phyloP scores from a whole-genome alignment of 169 alveolate species.

The Plasmodium malariae region DNA sequence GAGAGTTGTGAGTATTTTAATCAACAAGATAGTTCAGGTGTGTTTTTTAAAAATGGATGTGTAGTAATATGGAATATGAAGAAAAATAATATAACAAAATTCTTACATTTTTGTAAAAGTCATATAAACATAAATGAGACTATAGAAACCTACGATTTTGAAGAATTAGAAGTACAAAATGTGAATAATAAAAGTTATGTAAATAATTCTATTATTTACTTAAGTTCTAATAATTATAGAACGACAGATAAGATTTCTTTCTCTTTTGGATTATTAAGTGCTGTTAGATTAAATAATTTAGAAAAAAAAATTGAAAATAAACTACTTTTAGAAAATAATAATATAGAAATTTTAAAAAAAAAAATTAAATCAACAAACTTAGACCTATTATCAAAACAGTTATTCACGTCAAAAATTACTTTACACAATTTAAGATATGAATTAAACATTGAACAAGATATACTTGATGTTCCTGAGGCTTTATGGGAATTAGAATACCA shows the following conservation, averaged over 20 bases:
- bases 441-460: conserved; percentile 78
- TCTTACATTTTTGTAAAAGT: conserved; percentile 28
- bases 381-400: conserved; percentile 64
- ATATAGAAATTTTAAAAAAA: conserved; percentile 66
- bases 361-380: conserved; percentile 69
- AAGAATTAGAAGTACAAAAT: conserved; percentile 73
- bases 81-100: conserved; percentile 47
- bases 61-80: conserved; percentile 77
- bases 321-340: conserved; percentile 74
- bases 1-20: conserved; percentile 75
- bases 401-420: conserved; percentile 68
- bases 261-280: conserved; percentile 71
- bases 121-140: conserved; percentile 11
- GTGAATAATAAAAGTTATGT: conserved; percentile 69
- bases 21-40: conserved; percentile 74
- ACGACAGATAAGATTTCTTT: conserved; percentile 71
- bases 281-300: conserved; percentile 69
- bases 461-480: conserved; percentile 80
- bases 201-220: conserved; percentile 59
- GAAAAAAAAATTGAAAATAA: conserved; percentile 76
- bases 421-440: conserved; percentile 72
- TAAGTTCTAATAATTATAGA: conserved; percentile 43
- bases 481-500: conserved; percentile 84
- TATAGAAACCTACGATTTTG: conserved; percentile 57
- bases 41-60: conserved; percentile 74